phyloP scores from a whole-genome alignment of 2,329 filamentous ascomycete species.

The Cordyceps tenuipes region DNA sequence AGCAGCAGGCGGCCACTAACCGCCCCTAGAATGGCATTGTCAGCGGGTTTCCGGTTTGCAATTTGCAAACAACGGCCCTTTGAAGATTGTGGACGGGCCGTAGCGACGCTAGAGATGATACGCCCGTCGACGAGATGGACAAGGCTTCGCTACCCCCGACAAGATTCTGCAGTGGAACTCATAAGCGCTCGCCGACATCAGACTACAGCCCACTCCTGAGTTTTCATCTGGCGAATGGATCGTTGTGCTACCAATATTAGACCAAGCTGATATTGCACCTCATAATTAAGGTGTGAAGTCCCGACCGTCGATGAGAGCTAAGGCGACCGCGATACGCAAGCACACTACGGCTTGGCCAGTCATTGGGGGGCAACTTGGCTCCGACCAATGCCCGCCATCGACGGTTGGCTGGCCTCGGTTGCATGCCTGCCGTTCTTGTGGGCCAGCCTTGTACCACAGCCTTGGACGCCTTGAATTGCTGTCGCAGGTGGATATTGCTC shows the following conservation, averaged over 20 bases:
- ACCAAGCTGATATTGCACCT: neutral
- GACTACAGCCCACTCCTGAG: neutral
- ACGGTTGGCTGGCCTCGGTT: neutral
- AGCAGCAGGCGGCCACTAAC: neutral
- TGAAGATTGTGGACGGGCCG: conserved; percentile 2
- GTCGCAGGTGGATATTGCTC: neutral
- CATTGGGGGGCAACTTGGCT: neutral
- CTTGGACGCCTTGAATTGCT: neutral
- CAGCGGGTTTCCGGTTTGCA: neutral
- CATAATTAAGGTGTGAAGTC: neutral
- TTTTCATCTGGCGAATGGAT: conserved; percentile 2
- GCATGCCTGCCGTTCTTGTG: neutral
- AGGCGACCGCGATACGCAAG: neutral
- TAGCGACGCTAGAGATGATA: conserved; percentile 9
- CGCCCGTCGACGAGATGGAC: neutral
- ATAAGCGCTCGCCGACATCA: neutral
- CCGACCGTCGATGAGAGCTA: neutral
- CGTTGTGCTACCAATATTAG: neutral
- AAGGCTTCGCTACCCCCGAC: neutral
- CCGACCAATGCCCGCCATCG: neutral
- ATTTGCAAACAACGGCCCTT: neutral
- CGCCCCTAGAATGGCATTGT: neutral
- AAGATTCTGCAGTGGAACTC: conserved; percentile 3
- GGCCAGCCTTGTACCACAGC: conserved; percentile 4
- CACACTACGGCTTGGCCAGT: neutral